Evolutionary conservation across 1,284 basidiomycete genomes (phyloP).

Genomic region (Cutaneotrichosporon mucoides): DNA sequence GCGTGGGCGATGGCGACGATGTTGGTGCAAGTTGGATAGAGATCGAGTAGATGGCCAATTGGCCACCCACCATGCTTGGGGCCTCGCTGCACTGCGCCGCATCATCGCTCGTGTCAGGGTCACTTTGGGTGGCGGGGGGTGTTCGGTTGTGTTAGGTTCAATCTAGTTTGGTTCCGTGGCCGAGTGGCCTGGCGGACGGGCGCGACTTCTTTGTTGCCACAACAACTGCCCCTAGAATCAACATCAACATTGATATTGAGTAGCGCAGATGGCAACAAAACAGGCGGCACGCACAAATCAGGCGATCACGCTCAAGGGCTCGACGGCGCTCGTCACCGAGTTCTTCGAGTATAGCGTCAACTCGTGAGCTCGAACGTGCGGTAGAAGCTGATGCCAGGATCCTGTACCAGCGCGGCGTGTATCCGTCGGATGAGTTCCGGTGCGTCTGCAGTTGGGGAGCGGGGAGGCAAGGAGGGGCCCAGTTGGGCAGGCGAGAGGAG

Average conservation of each 20-base stretch:
- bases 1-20: too few species aligned
- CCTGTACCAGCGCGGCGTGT: conserved; percentile 93
- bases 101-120: too few species aligned
- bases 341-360: conserved; percentile 99
- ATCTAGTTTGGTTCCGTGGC: too few species aligned
- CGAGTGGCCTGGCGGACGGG: too few species aligned
- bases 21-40: too few species aligned
- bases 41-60: too few species aligned
- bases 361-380: conserved; percentile 56
- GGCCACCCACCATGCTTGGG: too few species aligned
- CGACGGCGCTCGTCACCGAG: conserved; percentile 90
- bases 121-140: too few species aligned
- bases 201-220: neutral
- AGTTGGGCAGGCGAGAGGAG: too few species aligned
- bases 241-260: neutral
- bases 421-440: conserved; percentile 91
- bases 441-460: conserved; percentile 16
- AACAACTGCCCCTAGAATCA: conserved; percentile 1
- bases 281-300: conserved; percentile 48
- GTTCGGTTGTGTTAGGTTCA: too few species aligned
- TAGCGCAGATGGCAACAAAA: conserved; percentile 46
- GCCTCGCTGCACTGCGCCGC: too few species aligned
- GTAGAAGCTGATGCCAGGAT: conserved; percentile 58
- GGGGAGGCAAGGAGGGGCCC: too few species aligned
- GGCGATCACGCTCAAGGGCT: conserved; percentile 88